phyloP scores from a whole-genome alignment of 495 filamentous ascomycete genomes.

The Daldinia vernicosa region DNA sequence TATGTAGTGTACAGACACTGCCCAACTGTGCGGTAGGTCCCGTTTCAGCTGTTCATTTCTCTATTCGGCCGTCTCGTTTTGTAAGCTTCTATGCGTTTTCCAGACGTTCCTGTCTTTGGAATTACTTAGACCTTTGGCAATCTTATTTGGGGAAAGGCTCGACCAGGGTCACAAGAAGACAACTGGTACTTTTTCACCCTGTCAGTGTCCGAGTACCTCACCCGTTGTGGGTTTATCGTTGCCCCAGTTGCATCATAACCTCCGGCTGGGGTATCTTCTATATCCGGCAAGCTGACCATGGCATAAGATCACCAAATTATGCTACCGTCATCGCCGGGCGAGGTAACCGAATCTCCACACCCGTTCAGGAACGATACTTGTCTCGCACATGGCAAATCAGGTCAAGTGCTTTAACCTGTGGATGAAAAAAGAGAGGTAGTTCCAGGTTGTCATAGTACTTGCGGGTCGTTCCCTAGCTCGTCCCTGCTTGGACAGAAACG shows the following conservation, averaged over 20 bases:
- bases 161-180: slow-evolving; percentile 45
- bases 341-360: slow-evolving; percentile 55
- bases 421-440: slow-evolving; percentile 53
- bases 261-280: slow-evolving; percentile 58
- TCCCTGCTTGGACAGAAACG: slow-evolving; percentile 48
- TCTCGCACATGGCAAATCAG: slow-evolving; percentile 60
- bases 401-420: slow-evolving; percentile 57
- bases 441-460: slow-evolving; percentile 56
- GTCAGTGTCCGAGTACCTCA: slow-evolving; percentile 47
- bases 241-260: slow-evolving; percentile 60
- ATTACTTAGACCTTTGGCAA: slow-evolving; percentile 40
- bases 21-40: slow-evolving; percentile 58
- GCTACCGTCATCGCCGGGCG: slow-evolving; percentile 60
- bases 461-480: slow-evolving; percentile 48
- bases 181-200: slow-evolving; percentile 45
- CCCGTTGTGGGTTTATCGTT: slow-evolving; percentile 52
- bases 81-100: slow-evolving; percentile 58
- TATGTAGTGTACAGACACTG: slow-evolving; percentile 48
- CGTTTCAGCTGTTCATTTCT: slow-evolving; percentile 60
- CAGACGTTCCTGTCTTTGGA: slow-evolving; percentile 50
- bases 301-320: slow-evolving; percentile 68
- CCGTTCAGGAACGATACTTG: slow-evolving; percentile 59
- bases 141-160: slow-evolving; percentile 53
- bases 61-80: slow-evolving; percentile 55
- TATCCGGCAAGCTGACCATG: slow-evolving; percentile 62